Evolutionary conservation across 805 yeast species (phyloP), one percentile per base, ranked within the genome.

Genomic region (Debaryomyces prosopidis): DNA sequence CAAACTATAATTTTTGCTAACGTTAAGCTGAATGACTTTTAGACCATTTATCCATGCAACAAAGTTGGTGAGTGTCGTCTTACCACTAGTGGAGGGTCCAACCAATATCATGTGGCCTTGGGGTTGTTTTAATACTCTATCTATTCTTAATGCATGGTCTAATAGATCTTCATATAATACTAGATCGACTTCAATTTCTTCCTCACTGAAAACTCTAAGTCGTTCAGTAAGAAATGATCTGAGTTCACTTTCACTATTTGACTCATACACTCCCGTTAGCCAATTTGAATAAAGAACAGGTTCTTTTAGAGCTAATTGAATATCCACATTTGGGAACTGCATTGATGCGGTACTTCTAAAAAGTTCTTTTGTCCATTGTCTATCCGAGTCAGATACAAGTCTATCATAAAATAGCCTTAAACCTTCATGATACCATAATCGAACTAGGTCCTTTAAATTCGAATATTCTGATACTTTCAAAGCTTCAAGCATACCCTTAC

Each of bases 31-130:
- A 15, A 75, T 66, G 0, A 82, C 73, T 20, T 71, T 76, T 15
- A 88, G 58, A 0, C 96, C 97, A 60, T 87, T 87, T 67, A 90
- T 80, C 98, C 98, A 92, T 0, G 96, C 82, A 4, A 88, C 96
- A 73, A 92, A 92, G 49, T 82, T 79, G 0, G 87, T 73, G 43
- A 90, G 57, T 0, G 91, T 84, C 0, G 89, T 77, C 60, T 87
- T 88, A 1, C 97, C 97, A 52, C 90, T 81, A 1, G 95, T 79
- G 43, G 89, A 77, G 1, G 88, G 81, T 0, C 97, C 98, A 16
- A 88, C 85, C 33, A 92, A 60, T 51, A 92, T 87, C 73, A 88
- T 63, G 62, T 92, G 98, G 0, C 98, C 98, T 57, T 91, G 97
- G 0, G 85, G 83, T 56, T 89, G 96, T 43, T 83, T 76, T 40